Evolutionary conservation across 768 basidiomycete species (phyloP).

Genomic region (Gyrodon lividus): DNA sequence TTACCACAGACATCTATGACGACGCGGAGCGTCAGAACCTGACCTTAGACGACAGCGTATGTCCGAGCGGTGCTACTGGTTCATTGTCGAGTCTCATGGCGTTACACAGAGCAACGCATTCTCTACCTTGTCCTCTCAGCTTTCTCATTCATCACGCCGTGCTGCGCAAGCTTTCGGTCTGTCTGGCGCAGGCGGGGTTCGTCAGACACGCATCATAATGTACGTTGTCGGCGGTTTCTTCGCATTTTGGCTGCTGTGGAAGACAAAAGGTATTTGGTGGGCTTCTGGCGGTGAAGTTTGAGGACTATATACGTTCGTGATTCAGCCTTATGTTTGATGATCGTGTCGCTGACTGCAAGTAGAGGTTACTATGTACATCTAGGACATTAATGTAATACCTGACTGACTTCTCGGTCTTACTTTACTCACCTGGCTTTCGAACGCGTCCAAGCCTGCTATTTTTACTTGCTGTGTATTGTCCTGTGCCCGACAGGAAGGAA

Average conservation of each 20-base stretch:
- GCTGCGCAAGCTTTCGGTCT: constrained; percentile 76
- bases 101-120: constrained; percentile 59
- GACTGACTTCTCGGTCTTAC: neutral
- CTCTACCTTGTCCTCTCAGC: constrained; percentile 56
- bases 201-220: constrained; percentile 66
- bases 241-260: constrained; percentile 54
- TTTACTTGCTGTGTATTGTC: neutral
- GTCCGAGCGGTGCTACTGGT: constrained; percentile 21
- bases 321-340: neutral
- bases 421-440: neutral
- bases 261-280: constrained; percentile 51
- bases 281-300: constrained; percentile 17
- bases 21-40: constrained; percentile 83
- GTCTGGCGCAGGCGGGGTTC: constrained; percentile 55
- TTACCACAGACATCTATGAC: constrained; percentile 85
- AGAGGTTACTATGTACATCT: neutral
- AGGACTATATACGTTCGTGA: constrained; percentile 14
- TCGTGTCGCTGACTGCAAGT: neutral
- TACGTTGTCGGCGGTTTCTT: constrained; percentile 57
- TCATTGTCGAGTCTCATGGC: neutral
- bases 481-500: too few relatives aligned
- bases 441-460: neutral
- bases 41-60: constrained; percentile 73
- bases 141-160: constrained; percentile 66
- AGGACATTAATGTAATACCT: constrained; percentile 7